phyloP scores from a whole-genome alignment of 306 rosid genomes.

The Malus orientalis region DNA sequence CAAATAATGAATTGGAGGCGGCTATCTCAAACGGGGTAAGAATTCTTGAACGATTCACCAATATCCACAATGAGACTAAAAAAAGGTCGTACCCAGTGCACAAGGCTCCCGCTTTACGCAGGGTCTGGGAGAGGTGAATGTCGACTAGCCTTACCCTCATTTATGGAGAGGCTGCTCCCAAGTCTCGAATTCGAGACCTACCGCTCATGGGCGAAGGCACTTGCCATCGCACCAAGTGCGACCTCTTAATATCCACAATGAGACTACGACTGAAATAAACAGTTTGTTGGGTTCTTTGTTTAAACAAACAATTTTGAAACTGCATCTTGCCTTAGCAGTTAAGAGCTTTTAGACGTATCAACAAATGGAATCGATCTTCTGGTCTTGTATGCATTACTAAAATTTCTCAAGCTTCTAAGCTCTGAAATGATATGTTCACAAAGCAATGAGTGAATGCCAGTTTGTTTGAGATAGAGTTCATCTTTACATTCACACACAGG shows the following conservation, averaged over 20 bases:
- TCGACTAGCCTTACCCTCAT: too few relatives aligned
- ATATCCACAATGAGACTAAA: not conserved
- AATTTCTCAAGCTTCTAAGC: not conserved
- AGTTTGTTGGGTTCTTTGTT: not conserved
- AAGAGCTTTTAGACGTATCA: not conserved
- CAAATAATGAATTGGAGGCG: constrained; percentile 74
- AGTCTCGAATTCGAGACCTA: too few relatives aligned
- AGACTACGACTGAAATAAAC: not conserved
- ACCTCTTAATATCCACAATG: not conserved
- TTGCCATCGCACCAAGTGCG: too few relatives aligned
- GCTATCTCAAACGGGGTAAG: constrained; percentile 89
- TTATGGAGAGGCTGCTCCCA: too few relatives aligned
- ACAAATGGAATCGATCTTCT: not conserved
- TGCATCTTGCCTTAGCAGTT: constrained; percentile 1
- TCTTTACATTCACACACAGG: not conserved
- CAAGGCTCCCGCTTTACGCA: too few relatives aligned
- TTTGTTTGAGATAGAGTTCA: not conserved
- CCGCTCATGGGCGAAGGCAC: too few relatives aligned
- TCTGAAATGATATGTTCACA: not conserved
- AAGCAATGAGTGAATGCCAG: not conserved
- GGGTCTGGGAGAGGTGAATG: too few relatives aligned
- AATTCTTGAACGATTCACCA: constrained; percentile 15
- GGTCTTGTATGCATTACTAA: not conserved
- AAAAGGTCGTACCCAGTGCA: too few relatives aligned
- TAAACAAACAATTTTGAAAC: not conserved